Conservation (phyloP, 1,139 yeast genomes). For the Candida mesenterica region DNA sequence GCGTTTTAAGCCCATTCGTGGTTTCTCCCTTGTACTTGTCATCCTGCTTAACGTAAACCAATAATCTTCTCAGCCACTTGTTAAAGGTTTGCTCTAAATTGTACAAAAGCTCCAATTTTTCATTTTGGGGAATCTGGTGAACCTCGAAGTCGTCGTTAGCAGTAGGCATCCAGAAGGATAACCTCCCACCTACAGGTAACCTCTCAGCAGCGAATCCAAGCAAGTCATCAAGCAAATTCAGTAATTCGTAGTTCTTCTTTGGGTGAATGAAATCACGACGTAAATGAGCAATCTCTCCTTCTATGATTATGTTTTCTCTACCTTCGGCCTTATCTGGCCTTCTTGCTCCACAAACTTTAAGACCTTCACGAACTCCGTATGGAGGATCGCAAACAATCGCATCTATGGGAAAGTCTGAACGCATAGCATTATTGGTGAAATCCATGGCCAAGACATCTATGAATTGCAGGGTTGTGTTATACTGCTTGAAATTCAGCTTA, state of each 20-base stretch:
- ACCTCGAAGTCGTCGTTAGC: constrained; percentile 82
- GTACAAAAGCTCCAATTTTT: constrained; percentile 64
- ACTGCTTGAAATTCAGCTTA: constrained; percentile 70
- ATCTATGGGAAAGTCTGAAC: constrained; percentile 63
- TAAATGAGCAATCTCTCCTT: constrained; percentile 76
- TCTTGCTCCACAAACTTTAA: constrained; percentile 86
- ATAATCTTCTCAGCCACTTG: constrained; percentile 85
- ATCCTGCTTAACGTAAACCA: constrained; percentile 76
- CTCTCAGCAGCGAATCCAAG: constrained; percentile 69
- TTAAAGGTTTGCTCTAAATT: constrained; percentile 85
- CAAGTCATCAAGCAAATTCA: constrained; percentile 72
- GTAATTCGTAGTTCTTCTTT: constrained; percentile 84
- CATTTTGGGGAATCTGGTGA: constrained; percentile 79
- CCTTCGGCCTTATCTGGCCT: constrained; percentile 58
- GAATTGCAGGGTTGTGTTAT: constrained; percentile 55
- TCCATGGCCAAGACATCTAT: constrained; percentile 89
- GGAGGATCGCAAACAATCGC: constrained; percentile 96
- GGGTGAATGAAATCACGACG: constrained; percentile 88
- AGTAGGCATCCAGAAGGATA: constrained; percentile 98
- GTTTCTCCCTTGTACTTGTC: constrained; percentile 56
- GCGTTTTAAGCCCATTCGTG: constrained; percentile 41
- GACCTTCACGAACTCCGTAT: constrained; percentile 94
- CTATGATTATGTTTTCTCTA: constrained; percentile 65
- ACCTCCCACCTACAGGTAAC: constrained; percentile 70
- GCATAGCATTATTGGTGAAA: constrained; percentile 84